Evolutionary conservation across 164 flowering plant species (phyloP).

Genomic region (Chimonanthus salicifolius): DNA sequence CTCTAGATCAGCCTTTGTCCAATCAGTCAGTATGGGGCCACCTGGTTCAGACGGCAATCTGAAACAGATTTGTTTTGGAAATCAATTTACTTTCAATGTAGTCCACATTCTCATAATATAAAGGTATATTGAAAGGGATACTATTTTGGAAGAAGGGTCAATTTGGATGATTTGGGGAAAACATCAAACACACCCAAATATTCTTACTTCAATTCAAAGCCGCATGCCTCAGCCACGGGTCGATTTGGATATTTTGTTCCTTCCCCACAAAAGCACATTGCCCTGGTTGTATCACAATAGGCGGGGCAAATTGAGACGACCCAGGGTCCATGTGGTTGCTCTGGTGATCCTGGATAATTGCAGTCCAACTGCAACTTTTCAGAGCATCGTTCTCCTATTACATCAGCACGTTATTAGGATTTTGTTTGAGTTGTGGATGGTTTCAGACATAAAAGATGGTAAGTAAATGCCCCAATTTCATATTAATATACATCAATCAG

Average conservation of each 20-base stretch:
- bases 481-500: background rate
- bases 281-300: slow-evolving; percentile 83
- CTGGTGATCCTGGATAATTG: slow-evolving; percentile 57
- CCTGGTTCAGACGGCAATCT: slow-evolving; percentile 61
- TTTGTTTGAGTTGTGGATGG: background rate
- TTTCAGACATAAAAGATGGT: background rate
- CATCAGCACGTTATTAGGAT: slow-evolving; percentile 13
- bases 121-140: slow-evolving; percentile 2
- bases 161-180: background rate
- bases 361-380: slow-evolving; percentile 58
- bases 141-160: background rate
- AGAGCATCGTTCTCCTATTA: slow-evolving; percentile 76
- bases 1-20: slow-evolving; percentile 68
- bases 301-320: slow-evolving; percentile 90
- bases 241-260: slow-evolving; percentile 96
- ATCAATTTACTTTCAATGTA: slow-evolving; percentile 5
- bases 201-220: slow-evolving; percentile 72
- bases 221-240: slow-evolving; percentile 92
- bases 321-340: slow-evolving; percentile 82
- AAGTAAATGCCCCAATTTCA: background rate
- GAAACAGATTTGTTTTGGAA: slow-evolving; percentile 17
- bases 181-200: background rate
- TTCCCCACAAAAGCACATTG: slow-evolving; percentile 98
- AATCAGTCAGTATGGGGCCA: slow-evolving; percentile 50
- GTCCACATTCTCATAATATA: background rate